These are phyloP conservation scores for Phenoliferia sp. DNA, from an alignment of 1,284 basidiomycete species.

Conservation along the genomic window DNA sequence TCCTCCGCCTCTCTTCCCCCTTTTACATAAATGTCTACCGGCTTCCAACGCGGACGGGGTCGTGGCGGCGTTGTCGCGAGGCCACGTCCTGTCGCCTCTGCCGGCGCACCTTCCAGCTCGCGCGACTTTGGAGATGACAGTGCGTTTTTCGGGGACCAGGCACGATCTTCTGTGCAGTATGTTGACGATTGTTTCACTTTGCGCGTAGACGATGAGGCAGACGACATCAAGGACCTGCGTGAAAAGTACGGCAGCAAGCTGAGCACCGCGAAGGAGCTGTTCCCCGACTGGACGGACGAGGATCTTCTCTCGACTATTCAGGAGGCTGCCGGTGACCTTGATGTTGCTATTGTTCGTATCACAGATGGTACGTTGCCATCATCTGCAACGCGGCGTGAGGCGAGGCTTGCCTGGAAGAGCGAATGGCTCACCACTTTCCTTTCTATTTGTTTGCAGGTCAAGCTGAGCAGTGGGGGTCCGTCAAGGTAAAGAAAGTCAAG, in stretches of 20 bases:
- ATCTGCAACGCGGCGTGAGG: background rate
- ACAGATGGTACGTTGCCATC: conserved; percentile 59
- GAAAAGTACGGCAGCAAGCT: conserved; percentile 21
- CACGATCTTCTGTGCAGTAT: background rate
- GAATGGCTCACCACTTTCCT: background rate
- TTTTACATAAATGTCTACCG: background rate
- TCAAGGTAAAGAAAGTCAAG: conserved; percentile 83
- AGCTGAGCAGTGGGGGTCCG: conserved; percentile 77
- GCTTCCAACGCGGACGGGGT: background rate
- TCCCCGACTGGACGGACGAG: conserved; percentile 71
- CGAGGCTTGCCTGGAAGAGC: no score
- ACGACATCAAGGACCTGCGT: conserved; percentile 25
- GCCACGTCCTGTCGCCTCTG: background rate
- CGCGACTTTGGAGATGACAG: background rate
- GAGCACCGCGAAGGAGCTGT: conserved; percentile 56
- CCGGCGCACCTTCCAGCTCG: background rate
- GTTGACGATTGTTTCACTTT: background rate
- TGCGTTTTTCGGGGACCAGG: background rate
- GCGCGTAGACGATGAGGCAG: conserved; percentile 12
- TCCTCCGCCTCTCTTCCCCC: background rate
- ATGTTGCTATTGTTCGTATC: conserved; percentile 69
- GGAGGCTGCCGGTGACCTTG: conserved; percentile 68
- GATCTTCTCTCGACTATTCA: conserved; percentile 69
- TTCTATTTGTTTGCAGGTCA: conserved; percentile 51
- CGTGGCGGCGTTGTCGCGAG: background rate